Conservation (phyloP, 2,329 filamentous ascomycete species). For the Calonectria crousiana region DNA sequence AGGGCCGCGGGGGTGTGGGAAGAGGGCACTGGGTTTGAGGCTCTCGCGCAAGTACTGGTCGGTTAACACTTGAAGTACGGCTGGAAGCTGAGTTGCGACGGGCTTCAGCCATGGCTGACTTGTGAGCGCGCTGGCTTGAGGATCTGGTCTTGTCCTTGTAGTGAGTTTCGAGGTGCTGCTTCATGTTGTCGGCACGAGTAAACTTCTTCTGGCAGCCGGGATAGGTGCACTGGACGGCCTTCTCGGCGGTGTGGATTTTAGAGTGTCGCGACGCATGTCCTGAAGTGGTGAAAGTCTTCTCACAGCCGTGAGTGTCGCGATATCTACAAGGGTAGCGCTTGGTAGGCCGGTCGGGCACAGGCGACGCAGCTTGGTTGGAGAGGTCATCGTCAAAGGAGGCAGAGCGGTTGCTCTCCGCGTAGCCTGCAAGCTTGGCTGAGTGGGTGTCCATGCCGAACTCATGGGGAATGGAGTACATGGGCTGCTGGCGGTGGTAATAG, state of each 20-base stretch:
- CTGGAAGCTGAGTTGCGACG: constrained; percentile 50
- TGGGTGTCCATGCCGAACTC: constrained; percentile 49
- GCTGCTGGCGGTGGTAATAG: constrained; percentile 54
- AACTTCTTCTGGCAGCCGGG: constrained; percentile 83
- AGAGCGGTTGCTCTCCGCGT: constrained; percentile 58
- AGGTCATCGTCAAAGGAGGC: constrained; percentile 65
- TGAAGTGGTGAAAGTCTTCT: constrained; percentile 86
- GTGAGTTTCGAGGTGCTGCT: constrained; percentile 84
- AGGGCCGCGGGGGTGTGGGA: constrained; percentile 51
- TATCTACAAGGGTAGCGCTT: constrained; percentile 83
- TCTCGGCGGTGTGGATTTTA: constrained; percentile 86
- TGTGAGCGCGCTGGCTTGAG: constrained; percentile 50
- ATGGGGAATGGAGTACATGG: constrained; percentile 54
- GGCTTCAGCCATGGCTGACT: constrained; percentile 48
- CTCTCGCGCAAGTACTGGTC: constrained; percentile 43
- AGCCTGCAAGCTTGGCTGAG: constrained; percentile 56
- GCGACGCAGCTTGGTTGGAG: constrained; percentile 52
- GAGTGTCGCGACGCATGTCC: constrained; percentile 88
- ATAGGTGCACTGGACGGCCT: constrained; percentile 77
- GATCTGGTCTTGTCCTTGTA: constrained; percentile 71
- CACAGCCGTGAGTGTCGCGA: constrained; percentile 77
- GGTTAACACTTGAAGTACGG: constrained; percentile 44
- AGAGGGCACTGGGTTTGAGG: constrained; percentile 52
- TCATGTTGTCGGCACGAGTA: constrained; percentile 88
- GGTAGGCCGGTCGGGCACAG: constrained; percentile 59